Conservation (phyloP, 2,329 filamentous ascomycete genomes). For the Alternaria arborescens region DNA sequence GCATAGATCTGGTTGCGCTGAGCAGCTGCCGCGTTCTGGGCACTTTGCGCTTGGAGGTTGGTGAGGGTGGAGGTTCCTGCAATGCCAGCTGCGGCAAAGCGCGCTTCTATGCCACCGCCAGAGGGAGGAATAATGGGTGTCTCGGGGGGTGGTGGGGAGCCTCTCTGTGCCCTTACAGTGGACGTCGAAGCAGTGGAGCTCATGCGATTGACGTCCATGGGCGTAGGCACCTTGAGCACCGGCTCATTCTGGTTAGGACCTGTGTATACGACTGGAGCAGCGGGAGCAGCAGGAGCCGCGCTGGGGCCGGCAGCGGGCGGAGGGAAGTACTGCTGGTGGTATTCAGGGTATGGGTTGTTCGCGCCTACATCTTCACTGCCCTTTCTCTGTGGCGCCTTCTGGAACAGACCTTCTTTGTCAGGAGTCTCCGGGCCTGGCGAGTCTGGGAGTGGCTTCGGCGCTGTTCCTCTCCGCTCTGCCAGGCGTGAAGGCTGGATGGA, state of each 20-base stretch:
- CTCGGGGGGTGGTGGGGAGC: constrained; percentile 93
- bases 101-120: constrained; percentile 84
- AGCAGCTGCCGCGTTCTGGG: constrained; percentile 81
- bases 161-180: constrained; percentile 88
- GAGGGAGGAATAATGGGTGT: constrained; percentile 83
- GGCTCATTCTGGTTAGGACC: constrained; percentile 37
- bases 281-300: background rate
- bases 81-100: constrained; percentile 90
- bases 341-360: constrained; percentile 59
- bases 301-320: constrained; percentile 38
- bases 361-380: constrained; percentile 27
- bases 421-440: constrained; percentile 79
- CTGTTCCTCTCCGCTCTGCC: constrained; percentile 83
- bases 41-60: constrained; percentile 76
- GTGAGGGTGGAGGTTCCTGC: constrained; percentile 84
- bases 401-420: constrained; percentile 82
- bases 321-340: constrained; percentile 70
- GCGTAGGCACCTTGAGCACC: constrained; percentile 62
- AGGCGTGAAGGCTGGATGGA: constrained; percentile 66
- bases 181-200: constrained; percentile 90
- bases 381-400: constrained; percentile 62
- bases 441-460: constrained; percentile 82
- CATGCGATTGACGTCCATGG: constrained; percentile 66
- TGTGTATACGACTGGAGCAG: constrained; percentile 14
- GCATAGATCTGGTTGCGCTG: constrained; percentile 82